Percentiles rank a stretch among this genome's conserved stretches.
Evolutionary conservation across 345 rosid species (phyloP).

Genomic region (Citrus inodora): DNA sequence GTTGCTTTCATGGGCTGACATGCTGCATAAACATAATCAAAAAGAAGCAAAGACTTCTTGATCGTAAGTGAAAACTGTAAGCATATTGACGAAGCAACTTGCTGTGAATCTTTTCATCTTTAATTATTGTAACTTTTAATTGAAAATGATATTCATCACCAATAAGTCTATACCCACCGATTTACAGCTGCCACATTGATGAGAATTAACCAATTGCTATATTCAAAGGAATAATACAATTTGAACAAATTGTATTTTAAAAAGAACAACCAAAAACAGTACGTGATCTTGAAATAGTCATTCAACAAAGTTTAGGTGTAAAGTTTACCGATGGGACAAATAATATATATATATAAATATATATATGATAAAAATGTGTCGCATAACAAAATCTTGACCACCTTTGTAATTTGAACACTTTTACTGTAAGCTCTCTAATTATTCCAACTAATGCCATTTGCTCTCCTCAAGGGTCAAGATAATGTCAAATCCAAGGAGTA

Average conservation of each 20-base stretch:
- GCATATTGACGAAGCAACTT: slow-evolving; percentile 9
- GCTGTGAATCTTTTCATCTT: slow-evolving; percentile 13
- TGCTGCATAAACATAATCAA: neutral
- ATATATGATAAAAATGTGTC: neutral
- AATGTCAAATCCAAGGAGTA: slow-evolving; percentile 1
- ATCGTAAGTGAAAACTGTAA: neutral
- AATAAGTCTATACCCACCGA: too few relatives aligned
- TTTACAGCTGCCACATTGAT: neutral
- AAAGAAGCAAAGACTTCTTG: neutral
- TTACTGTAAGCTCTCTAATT: neutral
- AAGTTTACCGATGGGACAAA: neutral
- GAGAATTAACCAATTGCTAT: neutral
- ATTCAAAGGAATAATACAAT: neutral
- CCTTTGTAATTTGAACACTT: neutral
- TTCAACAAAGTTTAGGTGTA: neutral
- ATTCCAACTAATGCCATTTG: neutral
- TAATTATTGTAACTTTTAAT: neutral
- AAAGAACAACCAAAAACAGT: neutral
- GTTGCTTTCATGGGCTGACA: slow-evolving; percentile 8
- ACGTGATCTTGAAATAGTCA: neutral
- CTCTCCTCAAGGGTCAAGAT: neutral
- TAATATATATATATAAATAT: too few relatives aligned
- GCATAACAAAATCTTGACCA: neutral
- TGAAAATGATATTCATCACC: too few relatives aligned
- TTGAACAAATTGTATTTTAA: neutral